Base-by-base conservation (phyloP, 1,284 basidiomycete genomes). In the Cutaneotrichosporon sp. region DNA sequence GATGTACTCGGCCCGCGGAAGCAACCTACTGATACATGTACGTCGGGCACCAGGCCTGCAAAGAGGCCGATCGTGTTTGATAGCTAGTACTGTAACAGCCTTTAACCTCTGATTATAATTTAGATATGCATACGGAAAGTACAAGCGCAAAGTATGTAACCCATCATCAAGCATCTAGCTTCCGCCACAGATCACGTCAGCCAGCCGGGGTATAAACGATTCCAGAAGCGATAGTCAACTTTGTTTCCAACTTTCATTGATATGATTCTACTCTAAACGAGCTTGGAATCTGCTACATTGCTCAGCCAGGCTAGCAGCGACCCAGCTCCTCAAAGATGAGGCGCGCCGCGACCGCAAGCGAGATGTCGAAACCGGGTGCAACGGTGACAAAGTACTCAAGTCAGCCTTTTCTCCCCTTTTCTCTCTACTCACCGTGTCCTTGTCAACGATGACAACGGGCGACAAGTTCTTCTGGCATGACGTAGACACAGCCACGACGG, bases 311-410 rank as follows among this genome's bases (percentile, higher is more conserved):
- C 14, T 42, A 46, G 9, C 18, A 34, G 31, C 30, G 31, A 13
- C 30, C 11, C 51, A 53, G 11, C 51, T 53, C 51, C 16, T 53
- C 51, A 18, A 53, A 53, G 18, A 53, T 53, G 14, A 53, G 31
- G 18, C 51, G 34, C 14, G 51, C 51, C 2, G 51, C 51, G 13
- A 34, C 51, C 18, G 51, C 51, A 4, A 53, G 51, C 51, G 51
- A 53, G 31, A 53, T 53, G 31, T 53, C 51, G 51, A 53, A 53
- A 4, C 51, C 30, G 18, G 51, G 51, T 6, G 31, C 51, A 30
- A 53, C 18, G 14, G 51, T 34, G 51, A 53, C n/a, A 14, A 53
- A 53, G 51, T 53, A 53, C 51, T 53, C 16, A 7, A 6, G 51
- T 53, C 51, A 53, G 51, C 49, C 51, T n/a, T 6, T 42, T 5